Evolutionary conservation across 352 stramenopile genomes (phyloP).

Genomic region (Phytophthora macrochlamydospora): DNA sequence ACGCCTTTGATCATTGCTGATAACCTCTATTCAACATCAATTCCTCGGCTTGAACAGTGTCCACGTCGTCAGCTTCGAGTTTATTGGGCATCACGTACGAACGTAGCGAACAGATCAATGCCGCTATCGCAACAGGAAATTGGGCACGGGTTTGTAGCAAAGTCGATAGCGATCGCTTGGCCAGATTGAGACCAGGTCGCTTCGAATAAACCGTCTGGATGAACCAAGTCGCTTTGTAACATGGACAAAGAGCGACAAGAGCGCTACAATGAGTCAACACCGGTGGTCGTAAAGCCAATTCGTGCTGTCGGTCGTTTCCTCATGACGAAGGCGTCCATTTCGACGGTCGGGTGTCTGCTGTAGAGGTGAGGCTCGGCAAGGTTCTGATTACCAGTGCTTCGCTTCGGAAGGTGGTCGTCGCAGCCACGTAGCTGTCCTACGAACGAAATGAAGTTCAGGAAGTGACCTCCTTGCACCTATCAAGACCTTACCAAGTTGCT

Average conservation of each 20-base stretch:
- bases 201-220: neutral
- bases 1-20: neutral
- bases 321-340: no score
- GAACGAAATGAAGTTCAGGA: no score
- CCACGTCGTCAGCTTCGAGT: neutral
- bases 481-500: no score
- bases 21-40: neutral
- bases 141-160: neutral
- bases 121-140: neutral
- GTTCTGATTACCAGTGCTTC: no score
- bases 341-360: no score
- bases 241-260: neutral
- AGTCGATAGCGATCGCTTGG: neutral
- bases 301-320: no score
- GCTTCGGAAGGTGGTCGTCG: no score
- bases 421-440: no score
- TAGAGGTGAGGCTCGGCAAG: no score
- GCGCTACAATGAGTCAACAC: slow-evolving; percentile 1
- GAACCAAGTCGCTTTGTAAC: neutral
- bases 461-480: no score
- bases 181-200: neutral
- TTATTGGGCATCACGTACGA: neutral
- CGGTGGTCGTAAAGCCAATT: neutral
- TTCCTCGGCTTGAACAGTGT: neutral
- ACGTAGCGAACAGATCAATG: no score